Percentiles rank a stretch among this genome's conserved stretches.
phyloP scores from a whole-genome alignment of 805 yeast genomes.

The Candida mattraensis region DNA sequence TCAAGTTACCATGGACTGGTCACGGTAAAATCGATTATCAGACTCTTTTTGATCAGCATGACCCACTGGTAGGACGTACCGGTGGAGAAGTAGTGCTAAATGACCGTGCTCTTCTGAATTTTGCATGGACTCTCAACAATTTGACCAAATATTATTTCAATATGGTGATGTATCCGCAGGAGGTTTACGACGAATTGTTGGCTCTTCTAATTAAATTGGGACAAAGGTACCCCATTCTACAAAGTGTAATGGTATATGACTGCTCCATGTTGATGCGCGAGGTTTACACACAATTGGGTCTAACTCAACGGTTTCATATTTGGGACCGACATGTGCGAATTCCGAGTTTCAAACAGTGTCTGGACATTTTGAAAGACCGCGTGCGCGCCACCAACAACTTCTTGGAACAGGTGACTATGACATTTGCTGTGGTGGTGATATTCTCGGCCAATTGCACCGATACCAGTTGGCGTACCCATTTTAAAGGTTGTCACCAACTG shows the following conservation, averaged over 20 bases:
- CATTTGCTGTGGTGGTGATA: slow-evolving; percentile 5
- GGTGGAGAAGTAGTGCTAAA: background rate
- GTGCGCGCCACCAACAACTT: slow-evolving; percentile 1
- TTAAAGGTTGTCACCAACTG: slow-evolving; percentile 5
- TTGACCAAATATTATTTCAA: slow-evolving; percentile 4
- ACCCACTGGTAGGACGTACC: background rate
- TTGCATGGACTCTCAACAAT: slow-evolving; percentile 5
- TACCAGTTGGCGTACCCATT: slow-evolving; percentile 5
- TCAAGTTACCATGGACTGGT: no score
- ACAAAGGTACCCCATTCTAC: background rate
- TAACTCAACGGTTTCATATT: background rate
- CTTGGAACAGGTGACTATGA: slow-evolving; percentile 6
- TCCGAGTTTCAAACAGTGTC: slow-evolving; percentile 4
- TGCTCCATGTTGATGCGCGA: slow-evolving; percentile 1
- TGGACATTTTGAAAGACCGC: slow-evolving; percentile 2
- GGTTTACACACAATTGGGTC: background rate
- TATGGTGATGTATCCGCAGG: slow-evolving; percentile 2
- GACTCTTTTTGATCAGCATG: background rate
- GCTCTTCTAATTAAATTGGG: background rate
- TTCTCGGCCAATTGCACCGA: slow-evolving; percentile 5
- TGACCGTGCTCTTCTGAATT: slow-evolving; percentile 1
- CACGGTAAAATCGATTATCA: background rate
- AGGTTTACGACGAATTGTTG: background rate
- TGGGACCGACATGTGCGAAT: slow-evolving; percentile 1
- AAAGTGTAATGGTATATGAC: slow-evolving; percentile 1